Evolutionary conservation across 768 basidiomycete genomes (phyloP), one percentile per base, ranked within the genome.

Genomic region (Symmetrospora coprosmae): DNA sequence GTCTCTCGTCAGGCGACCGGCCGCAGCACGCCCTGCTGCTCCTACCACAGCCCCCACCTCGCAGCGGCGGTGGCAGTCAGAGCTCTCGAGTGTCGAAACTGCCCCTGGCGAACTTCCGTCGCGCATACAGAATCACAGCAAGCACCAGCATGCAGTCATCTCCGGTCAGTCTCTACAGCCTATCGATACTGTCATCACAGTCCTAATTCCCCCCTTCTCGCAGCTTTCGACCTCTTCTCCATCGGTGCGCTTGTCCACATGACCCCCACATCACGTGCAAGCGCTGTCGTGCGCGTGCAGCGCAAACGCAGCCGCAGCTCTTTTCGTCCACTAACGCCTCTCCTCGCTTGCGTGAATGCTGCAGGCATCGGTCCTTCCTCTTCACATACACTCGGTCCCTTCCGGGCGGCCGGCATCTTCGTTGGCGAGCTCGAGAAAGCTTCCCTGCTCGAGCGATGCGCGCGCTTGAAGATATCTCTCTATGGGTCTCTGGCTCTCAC

Each of bases 361-460:
- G 11, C 8, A 25, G 66, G 64, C 19, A 65, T 66, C 75, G 80
- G 81, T 2, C 81, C 82, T 9, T 78, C 76, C 45, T 79, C 78
- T 39, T 80, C 79, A 1, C 82, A 84, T 69, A 84, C 82, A 0
- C 81, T 84, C 31, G 83, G 83, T 0, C 82, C 83, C n/a, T 91
- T 92, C 89, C 80, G 90, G 3, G 89, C 88, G 16, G 86, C 83
- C 8, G 87, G 81, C 60, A 92, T 91, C 65, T 91, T 91, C 71
- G 82, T 87, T 63, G 74, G 77, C 41, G 85, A 88, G 71, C 75
- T 89, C 25, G 73, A 79, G 58, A 81, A 85, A 48, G 71, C 88
- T 23, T 75, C 74, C 23, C 66, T 92, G 50, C 73, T 92, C 38
- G 79, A 84, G 41, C 81, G 85, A 76, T 85, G 80, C 65, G 47